Evolutionary conservation across 495 filamentous ascomycete species (phyloP), one percentile per base, ranked within the genome.

Genomic region (Geopyxis carbonaria): DNA sequence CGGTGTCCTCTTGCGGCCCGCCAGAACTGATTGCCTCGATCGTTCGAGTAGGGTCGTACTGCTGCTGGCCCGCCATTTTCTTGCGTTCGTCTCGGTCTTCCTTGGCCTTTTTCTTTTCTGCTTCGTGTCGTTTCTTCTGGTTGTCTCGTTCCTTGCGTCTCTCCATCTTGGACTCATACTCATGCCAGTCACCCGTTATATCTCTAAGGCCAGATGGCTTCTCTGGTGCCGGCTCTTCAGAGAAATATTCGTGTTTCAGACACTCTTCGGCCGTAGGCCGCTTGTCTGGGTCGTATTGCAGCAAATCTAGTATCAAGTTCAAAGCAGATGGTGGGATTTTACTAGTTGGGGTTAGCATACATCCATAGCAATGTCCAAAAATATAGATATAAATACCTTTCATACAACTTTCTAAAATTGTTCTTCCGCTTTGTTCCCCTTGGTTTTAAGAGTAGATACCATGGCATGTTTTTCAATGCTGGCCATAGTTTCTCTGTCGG

Each of bases 151-250:
- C 86, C 47, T 86, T 87, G 28, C 91, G 73, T 11, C 91, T 66
- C 14, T 86, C 84, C 35, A 51, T 51, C 64, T 99, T 99, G 16
- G 81, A 91, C 64, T 99, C 91, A 55, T 94, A 93, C 54, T 99
- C 91, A 50, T 99, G 91, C 91, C 91, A 99, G 48, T 99, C 91
- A 28, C 91, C 91, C 53, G 85, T 71, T 16, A 95, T 68, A 45
- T 80, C 68, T 44, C 77, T 71, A 40, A 99, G 67, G 49, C 91
- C 89, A 50, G 76, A 61, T 34, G 85, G 81, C 50, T 85, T 79
- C 45, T 70, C 70, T 42, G 87, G 65, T 32, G 62, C 56, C 21
- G 91, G 91, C 52, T 86, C 76, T 59, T 95, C 89, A 36, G 65
- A 66, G 53, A 95, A 99, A 61, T 95, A 99, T 15, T 76, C 69